Evolutionary conservation across 2,329 filamentous ascomycete genomes (phyloP).

Genomic region (Exophiala alcalophila): DNA sequence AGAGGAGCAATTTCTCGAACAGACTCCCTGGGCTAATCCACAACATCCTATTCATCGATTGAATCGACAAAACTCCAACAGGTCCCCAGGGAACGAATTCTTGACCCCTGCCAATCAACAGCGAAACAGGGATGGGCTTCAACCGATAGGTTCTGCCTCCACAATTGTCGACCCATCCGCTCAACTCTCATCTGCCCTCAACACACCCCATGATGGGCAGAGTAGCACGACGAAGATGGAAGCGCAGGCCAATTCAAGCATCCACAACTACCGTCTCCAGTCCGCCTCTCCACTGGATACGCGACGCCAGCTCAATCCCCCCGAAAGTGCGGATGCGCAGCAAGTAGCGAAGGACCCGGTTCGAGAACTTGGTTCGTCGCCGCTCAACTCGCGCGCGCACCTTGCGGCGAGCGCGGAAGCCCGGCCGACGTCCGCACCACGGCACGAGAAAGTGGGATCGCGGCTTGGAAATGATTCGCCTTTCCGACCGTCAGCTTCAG

Average conservation of each 20-base stretch:
- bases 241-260: conserved; percentile 7
- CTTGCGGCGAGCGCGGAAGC: conserved; percentile 7
- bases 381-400: conserved; percentile 22
- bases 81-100: conserved; percentile 35
- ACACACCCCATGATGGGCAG: conserved; percentile 44
- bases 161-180: conserved; percentile 46
- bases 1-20: conserved; percentile 81
- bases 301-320: conserved; percentile 20
- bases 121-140: conserved; percentile 42
- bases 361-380: conserved; percentile 21
- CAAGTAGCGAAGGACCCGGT: conserved; percentile 13
- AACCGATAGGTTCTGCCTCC: conserved; percentile 46
- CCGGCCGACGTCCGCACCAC: conserved; percentile 8
- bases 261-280: conserved; percentile 21
- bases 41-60: conserved; percentile 68
- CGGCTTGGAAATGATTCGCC: conserved; percentile 14
- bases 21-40: conserved; percentile 89
- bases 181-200: conserved; percentile 43
- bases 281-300: conserved; percentile 27
- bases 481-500: conserved; percentile 15
- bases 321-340: conserved; percentile 4
- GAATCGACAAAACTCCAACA: conserved; percentile 36
- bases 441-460: conserved; percentile 9
- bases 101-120: conserved; percentile 46
- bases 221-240: conserved; percentile 36